These are phyloP conservation scores for Ascochyta pisi DNA, from an alignment of 2,329 filamentous ascomycete species.

Conservation along the genomic window DNA sequence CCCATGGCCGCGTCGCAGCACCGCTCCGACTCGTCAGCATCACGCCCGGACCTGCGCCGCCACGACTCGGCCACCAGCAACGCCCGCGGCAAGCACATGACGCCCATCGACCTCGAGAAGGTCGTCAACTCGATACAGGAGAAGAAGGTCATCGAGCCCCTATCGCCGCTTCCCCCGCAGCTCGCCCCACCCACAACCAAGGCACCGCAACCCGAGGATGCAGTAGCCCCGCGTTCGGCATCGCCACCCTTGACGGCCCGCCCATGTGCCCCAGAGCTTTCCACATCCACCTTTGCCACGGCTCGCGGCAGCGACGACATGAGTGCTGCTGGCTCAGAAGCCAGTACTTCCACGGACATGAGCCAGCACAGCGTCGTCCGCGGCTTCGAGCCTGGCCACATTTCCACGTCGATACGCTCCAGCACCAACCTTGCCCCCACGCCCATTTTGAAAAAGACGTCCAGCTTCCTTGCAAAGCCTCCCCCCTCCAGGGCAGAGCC, in stretches of 20 bases:
- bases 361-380: slow-evolving; percentile 76
- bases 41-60: slow-evolving; percentile 69
- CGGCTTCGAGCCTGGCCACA: slow-evolving; percentile 81
- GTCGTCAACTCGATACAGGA: slow-evolving; percentile 93
- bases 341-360: slow-evolving; percentile 68
- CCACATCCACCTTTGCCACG: slow-evolving; percentile 62
- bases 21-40: slow-evolving; percentile 59
- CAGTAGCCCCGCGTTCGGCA: slow-evolving; percentile 44
- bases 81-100: slow-evolving; percentile 84
- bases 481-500: slow-evolving; percentile 44
- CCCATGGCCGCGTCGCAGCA: slow-evolving; percentile 55
- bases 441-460: slow-evolving; percentile 65
- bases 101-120: slow-evolving; percentile 89
- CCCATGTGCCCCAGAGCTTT: slow-evolving; percentile 63
- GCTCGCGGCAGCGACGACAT: slow-evolving; percentile 51
- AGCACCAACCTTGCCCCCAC: slow-evolving; percentile 65
- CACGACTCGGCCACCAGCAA: slow-evolving; percentile 74
- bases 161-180: slow-evolving; percentile 56
- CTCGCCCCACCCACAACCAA: slow-evolving; percentile 35
- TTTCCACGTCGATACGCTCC: slow-evolving; percentile 72
- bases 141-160: slow-evolving; percentile 71
- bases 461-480: slow-evolving; percentile 39
- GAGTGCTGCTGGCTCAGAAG: slow-evolving; percentile 60
- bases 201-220: slow-evolving; percentile 15
- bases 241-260: slow-evolving; percentile 52